These are phyloP conservation scores for Aegilops tauschii DNA, from an alignment of 176 grass and related monocot species.

Conservation along the genomic window DNA sequence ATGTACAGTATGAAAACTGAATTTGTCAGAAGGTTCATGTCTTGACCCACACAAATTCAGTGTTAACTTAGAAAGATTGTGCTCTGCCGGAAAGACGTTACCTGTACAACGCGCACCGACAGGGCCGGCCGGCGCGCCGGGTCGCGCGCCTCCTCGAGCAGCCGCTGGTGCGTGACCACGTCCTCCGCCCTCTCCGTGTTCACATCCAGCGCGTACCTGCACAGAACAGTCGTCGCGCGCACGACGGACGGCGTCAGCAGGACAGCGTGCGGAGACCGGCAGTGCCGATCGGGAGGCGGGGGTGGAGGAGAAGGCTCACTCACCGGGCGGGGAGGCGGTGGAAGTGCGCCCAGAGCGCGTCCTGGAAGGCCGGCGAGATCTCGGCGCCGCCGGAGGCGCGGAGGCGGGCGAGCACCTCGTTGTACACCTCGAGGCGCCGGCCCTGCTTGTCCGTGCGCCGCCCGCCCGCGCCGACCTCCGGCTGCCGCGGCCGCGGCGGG, in stretches of 20 bases:
- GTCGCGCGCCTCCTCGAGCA: constrained; percentile 57
- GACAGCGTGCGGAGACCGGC: background rate
- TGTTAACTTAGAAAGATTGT: background rate
- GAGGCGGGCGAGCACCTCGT: constrained; percentile 56
- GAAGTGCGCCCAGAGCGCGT: constrained; percentile 77
- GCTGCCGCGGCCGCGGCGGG: background rate
- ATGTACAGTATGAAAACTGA: background rate
- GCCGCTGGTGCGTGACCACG: constrained; percentile 59
- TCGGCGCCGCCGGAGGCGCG: background rate
- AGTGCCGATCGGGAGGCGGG: background rate
- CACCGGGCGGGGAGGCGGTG: constrained; percentile 78
- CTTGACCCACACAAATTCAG: background rate
- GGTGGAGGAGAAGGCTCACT: constrained; percentile 16
- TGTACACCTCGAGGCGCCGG: constrained; percentile 64
- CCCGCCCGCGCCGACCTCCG: constrained; percentile 23
- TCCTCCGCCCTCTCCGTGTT: constrained; percentile 70
- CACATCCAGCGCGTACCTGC: constrained; percentile 74
- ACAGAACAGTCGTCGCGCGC: background rate
- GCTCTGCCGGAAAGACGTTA: background rate
- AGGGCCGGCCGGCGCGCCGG: constrained; percentile 35
- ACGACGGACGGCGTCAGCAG: too few relatives aligned
- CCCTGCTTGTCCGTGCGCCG: constrained; percentile 29
- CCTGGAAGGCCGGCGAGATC: constrained; percentile 51
- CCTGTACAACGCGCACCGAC: constrained; percentile 45
- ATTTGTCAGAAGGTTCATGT: background rate